Evolutionary conservation across 2,329 filamentous ascomycete species (phyloP).

Genomic region (Aspergillus intermedius): DNA sequence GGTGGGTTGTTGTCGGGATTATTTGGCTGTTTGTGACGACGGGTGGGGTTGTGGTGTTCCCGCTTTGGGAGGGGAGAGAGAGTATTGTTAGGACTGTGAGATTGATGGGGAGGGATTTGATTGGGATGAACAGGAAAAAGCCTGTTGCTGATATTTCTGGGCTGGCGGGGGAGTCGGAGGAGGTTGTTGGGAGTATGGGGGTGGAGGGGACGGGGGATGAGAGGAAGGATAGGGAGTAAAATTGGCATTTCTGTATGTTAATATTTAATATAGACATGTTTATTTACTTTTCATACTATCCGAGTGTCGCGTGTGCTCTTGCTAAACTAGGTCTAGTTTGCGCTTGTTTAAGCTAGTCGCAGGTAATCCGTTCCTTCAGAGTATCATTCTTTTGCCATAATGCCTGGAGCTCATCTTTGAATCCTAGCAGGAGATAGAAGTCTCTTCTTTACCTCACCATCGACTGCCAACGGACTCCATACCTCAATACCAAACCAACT

Average conservation of each 20-base stretch:
- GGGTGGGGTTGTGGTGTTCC: constrained; percentile 71
- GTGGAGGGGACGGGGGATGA: neutral
- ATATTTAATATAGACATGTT: neutral
- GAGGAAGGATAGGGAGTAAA: neutral
- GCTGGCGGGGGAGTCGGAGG: neutral
- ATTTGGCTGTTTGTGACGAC: constrained; percentile 72
- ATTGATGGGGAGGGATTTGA: constrained; percentile 57
- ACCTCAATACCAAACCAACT: too few species aligned
- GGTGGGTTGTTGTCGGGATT: constrained; percentile 70
- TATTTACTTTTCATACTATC: too few species aligned
- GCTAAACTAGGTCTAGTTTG: too few species aligned
- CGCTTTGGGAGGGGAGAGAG: constrained; percentile 68
- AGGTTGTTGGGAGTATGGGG: neutral
- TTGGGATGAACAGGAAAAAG: constrained; percentile 39
- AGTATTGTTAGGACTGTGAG: constrained; percentile 59
- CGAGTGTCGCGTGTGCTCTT: too few species aligned
- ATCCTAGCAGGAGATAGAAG: too few species aligned
- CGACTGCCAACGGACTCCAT: too few species aligned
- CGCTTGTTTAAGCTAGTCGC: too few species aligned
- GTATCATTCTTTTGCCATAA: too few species aligned
- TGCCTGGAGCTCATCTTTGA: too few species aligned
- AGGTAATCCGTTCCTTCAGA: too few species aligned
- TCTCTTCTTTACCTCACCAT: too few species aligned
- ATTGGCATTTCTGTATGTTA: neutral
- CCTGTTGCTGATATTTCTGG: constrained; percentile 15